Evolutionary conservation across 78 protist species (phyloP).

Genomic region (Guillardia theta): DNA sequence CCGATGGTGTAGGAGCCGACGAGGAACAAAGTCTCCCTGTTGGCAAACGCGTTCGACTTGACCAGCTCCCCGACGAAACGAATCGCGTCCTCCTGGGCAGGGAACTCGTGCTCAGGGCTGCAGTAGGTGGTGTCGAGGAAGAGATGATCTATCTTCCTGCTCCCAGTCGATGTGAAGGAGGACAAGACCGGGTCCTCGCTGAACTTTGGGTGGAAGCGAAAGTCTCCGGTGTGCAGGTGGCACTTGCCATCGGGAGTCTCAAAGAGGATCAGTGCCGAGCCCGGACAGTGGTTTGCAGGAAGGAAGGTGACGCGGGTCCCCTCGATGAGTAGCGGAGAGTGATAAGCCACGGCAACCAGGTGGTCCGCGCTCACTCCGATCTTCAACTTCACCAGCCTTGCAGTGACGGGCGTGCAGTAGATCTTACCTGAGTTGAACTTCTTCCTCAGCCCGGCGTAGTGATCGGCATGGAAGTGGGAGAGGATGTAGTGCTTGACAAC

Average conservation of each 20-base stretch:
- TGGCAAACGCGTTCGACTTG: background rate
- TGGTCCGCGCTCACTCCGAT: slow-evolving; percentile 52
- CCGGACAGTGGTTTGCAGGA: slow-evolving; percentile 89
- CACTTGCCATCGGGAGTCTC: background rate
- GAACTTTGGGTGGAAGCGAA: slow-evolving; percentile 47
- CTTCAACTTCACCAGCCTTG: slow-evolving; percentile 51
- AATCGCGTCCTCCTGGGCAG: slow-evolving; percentile 63
- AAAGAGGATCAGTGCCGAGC: slow-evolving; percentile 76
- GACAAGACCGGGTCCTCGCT: slow-evolving; percentile 16
- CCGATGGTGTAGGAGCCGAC: slow-evolving; percentile 26
- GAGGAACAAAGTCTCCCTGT: slow-evolving; percentile 1
- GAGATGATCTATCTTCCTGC: background rate
- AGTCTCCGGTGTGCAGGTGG: slow-evolving; percentile 85
- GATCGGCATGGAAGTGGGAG: slow-evolving; percentile 88
- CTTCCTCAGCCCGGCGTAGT: slow-evolving; percentile 74
- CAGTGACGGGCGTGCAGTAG: slow-evolving; percentile 47
- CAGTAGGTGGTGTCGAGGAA: slow-evolving; percentile 76
- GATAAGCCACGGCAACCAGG: no score
- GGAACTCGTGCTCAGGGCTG: slow-evolving; percentile 71
- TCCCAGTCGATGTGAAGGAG: background rate
- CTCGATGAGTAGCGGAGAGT: no score
- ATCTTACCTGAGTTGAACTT: slow-evolving; percentile 32
- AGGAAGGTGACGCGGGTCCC: slow-evolving; percentile 62
- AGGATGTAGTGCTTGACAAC: slow-evolving; percentile 33
- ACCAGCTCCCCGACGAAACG: slow-evolving; percentile 11